Base-by-base conservation (phyloP, 208 protist species). In the Jaenimonas drosophilae region DNA sequence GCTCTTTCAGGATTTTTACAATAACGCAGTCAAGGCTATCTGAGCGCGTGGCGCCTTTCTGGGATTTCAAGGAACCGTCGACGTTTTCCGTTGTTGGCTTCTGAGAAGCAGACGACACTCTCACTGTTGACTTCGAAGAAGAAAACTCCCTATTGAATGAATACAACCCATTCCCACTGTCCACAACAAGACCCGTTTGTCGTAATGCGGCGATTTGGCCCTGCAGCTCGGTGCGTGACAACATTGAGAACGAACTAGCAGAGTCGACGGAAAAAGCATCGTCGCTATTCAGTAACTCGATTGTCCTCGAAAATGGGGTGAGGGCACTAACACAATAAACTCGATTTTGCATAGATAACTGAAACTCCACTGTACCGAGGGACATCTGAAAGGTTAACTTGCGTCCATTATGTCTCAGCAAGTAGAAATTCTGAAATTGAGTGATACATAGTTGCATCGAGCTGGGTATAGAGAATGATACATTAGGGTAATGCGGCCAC, bases 291-390 rank as follows among this genome's bases (percentile, higher is more conserved):
- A 82, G 49, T 3, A 62, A 69, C 29, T 75, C 33, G 45, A 92
- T 59, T 32, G 59, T 83, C 38, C 70, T 73, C 6, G 73, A 69
- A 64, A 86, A 88, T 17, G 78, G 48, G 5, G 84, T 84, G 29
- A 73, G 76, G 26, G 79, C 74, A 12, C 63, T 54, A 14, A 92
- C 54, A 5, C 51, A 41, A 52, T 85, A 88, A 17, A 6, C 32
- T 44, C 52, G 62, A 1, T 44, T 43, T 16, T 58, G 57, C 34
- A 74, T 64, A 3, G 32, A 30, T 14, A 88, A 57, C 30, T 60
- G 33, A 54, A 86, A 85, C n/a, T 37, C 41, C 11, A 88, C 66
- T 11, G 64, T 83, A 1, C 84, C 84, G 4, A 78, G 59, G 23
- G 55, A 66, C 33, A 70, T 62, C 49, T 85, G 64, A 59, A 92